Evolutionary conservation across 352 stramenopile species (phyloP), one percentile per base, ranked within the genome.

Genomic region (Globisporangium camurandrum): DNA sequence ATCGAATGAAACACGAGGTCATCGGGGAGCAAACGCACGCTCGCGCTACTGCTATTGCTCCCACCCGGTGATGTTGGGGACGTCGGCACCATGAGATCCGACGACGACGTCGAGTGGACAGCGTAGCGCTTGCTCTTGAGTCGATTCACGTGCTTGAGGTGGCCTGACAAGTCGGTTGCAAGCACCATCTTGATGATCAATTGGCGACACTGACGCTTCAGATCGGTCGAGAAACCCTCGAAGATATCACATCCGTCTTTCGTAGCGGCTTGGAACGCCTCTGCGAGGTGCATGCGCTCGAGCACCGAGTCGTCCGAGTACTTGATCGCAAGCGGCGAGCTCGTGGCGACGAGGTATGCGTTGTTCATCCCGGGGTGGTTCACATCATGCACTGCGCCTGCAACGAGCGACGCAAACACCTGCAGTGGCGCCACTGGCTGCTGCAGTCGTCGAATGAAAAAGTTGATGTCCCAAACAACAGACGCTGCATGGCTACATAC

Each of bases 241-340:
- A 94, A 85, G 11, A 88, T 47, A 51, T 94, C 74, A 59, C 73
- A 88, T 1, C 68, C 75, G 36, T 82, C 66, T 42, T 86, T 81
- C n/a, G 66, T 79, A 20, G 69, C 71, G 0, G 64, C 70, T 38
- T 86, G 74, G 56, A 86, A 89, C 19, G 71, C 66, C 36, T 87
- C 73, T 19, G 78, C 75, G 10, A 89, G 52, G 49, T 89, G 78
- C 75, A 88, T 88, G 14, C 75, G 67, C 54, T 89, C 78, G n/a
- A 98, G 69, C n/a, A 96, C 85, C 28, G 82, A 91, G 53, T 92
- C 75, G 49, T 97, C 92, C 57, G 95, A 97, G 69, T 98, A 97
- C 41, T 85, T 82, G 54, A 98, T 78, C 33, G 90, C 90, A 22
- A 97, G 59, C 14, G 90, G 76, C 11, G 81, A 84, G 42, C 57